These are phyloP conservation scores for Ustilago tritici DNA, from an alignment of 1,284 basidiomycete species.

Conservation along the genomic window DNA sequence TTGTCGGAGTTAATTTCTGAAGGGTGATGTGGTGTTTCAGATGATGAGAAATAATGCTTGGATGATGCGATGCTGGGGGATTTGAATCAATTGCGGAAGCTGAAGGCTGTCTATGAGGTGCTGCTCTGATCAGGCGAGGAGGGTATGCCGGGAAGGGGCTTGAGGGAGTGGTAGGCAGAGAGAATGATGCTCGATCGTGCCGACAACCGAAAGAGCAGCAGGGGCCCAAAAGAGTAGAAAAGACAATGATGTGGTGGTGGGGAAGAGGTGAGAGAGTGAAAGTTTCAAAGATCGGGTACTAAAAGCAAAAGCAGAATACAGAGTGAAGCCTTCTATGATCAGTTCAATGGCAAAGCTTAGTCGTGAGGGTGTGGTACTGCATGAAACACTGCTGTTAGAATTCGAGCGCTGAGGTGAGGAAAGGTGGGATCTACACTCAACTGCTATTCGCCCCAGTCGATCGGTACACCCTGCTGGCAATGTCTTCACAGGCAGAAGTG, in stretches of 20 bases:
- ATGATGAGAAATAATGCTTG: not conserved
- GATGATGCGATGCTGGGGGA: not conserved
- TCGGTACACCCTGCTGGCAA: no score
- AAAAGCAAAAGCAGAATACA: not conserved
- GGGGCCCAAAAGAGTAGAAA: not conserved
- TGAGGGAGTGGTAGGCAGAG: not conserved
- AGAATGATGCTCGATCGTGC: conserved; percentile 10
- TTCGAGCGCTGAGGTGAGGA: not conserved
- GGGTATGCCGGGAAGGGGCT: not conserved
- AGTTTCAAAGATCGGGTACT: conserved; percentile 1
- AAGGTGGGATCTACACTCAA: not conserved
- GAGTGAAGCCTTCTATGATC: not conserved
- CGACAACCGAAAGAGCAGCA: conserved; percentile 21
- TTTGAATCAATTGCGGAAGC: not conserved
- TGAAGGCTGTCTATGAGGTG: not conserved
- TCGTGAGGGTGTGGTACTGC: not conserved
- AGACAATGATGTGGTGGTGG: not conserved
- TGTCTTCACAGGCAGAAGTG: no score
- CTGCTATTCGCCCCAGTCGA: not conserved
- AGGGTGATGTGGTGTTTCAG: not conserved
- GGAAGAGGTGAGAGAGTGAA: not conserved
- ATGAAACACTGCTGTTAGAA: not conserved
- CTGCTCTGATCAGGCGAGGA: not conserved
- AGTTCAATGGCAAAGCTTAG: not conserved
- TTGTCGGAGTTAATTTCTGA: not conserved